A percentile compares a stretch with the other conserved stretches of the same genome.
phyloP scores from a whole-genome alignment of 192 early-diverging fungal species.

The Thamnidium elegans region DNA sequence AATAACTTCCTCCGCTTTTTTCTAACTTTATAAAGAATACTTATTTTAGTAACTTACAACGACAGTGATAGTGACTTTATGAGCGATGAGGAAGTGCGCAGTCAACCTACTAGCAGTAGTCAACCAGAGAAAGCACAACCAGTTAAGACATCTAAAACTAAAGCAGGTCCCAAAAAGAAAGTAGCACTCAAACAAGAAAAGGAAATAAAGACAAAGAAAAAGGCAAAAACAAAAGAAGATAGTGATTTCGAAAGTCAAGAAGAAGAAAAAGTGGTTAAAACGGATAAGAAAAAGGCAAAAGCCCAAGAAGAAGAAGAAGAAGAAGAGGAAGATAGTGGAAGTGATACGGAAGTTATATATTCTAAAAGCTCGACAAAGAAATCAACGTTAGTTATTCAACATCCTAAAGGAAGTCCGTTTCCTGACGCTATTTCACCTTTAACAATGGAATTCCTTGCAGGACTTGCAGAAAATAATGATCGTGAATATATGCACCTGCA shows the following conservation, averaged over 20 bases:
- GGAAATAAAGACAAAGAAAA: background rate
- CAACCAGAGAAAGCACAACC: background rate
- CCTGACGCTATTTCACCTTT: conserved; percentile 49
- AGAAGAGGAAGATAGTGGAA: background rate
- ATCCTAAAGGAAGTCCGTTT: conserved; percentile 35
- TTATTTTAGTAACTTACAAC: too few species aligned
- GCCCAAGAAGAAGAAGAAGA: background rate
- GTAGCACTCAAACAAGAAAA: conserved; percentile 3
- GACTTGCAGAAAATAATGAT: conserved; percentile 48
- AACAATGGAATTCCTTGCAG: conserved; percentile 47
- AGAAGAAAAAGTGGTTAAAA: background rate
- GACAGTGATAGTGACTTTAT: background rate
- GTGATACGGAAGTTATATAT: background rate
- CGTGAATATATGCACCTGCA: conserved; percentile 46
- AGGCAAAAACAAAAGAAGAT: background rate
- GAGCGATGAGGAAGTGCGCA: background rate
- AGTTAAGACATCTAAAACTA: background rate
- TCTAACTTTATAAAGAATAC: too few species aligned
- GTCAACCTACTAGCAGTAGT: background rate
- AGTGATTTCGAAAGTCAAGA: background rate
- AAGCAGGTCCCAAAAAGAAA: background rate
- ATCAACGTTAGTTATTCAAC: background rate
- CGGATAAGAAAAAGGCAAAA: background rate
- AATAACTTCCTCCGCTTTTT: too few species aligned
- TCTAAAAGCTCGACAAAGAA: background rate